Conservation (phyloP, 352 stramenopile genomes). For the Globisporangium abappressorium region DNA sequence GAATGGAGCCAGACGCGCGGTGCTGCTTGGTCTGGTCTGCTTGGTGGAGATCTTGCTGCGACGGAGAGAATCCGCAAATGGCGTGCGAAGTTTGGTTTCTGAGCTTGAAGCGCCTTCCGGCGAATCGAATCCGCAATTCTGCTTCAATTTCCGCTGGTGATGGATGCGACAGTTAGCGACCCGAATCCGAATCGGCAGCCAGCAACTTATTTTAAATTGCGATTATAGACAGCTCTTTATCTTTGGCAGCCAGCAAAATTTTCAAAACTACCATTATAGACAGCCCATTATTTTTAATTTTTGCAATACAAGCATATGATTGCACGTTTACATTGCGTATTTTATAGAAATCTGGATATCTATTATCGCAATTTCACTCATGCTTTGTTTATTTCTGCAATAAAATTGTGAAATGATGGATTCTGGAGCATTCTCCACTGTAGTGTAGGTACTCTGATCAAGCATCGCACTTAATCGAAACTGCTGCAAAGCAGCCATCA, state of each 20-base stretch:
- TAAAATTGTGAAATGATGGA: neutral
- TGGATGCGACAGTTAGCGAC: conserved; percentile 9
- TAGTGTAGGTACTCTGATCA: neutral
- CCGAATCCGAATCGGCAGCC: no score
- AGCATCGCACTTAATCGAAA: neutral
- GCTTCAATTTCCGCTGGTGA: conserved; percentile 8
- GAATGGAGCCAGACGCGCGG: neutral
- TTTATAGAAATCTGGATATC: neutral
- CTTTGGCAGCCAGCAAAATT: neutral
- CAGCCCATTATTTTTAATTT: neutral
- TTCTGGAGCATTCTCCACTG: conserved; percentile 1
- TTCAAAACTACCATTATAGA: neutral
- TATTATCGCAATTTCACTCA: neutral
- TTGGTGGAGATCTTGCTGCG: neutral
- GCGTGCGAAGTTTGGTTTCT: neutral
- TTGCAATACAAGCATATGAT: neutral
- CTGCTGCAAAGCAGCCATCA: conserved; percentile 9
- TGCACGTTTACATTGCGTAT: neutral
- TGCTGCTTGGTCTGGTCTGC: neutral
- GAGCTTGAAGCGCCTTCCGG: conserved; percentile 4
- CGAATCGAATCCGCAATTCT: neutral
- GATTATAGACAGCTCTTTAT: no score
- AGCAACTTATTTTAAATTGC: neutral
- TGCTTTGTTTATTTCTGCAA: neutral
- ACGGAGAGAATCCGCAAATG: conserved; percentile 5